phyloP scores from a whole-genome alignment of 2,329 filamentous ascomycete species.

The Ophiostoma quercus region DNA sequence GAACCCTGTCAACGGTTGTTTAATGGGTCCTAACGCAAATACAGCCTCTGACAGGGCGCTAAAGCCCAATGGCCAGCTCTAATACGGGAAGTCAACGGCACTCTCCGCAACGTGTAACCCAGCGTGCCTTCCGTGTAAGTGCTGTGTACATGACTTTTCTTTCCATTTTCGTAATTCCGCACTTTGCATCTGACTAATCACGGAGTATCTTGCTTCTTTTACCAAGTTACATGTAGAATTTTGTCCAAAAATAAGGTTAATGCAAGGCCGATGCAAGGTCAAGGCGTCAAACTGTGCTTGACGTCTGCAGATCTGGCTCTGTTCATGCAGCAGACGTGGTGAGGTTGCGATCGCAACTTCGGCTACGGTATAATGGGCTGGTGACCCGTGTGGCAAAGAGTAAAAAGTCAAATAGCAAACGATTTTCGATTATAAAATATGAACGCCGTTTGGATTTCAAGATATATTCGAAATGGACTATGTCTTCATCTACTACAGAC shows the following conservation, averaged over 20 bases:
- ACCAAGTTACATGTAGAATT: neutral
- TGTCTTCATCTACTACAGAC: neutral
- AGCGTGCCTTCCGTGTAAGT: constrained; percentile 8
- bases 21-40: neutral
- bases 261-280: neutral
- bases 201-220: neutral
- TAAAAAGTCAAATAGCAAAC: neutral
- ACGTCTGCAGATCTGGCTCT: neutral
- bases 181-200: neutral
- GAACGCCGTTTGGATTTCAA: no score
- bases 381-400: neutral
- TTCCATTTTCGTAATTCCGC: neutral
- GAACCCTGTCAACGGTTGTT: constrained; percentile 4
- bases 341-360: constrained; percentile 4
- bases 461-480: no score
- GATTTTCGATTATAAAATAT: no score
- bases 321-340: neutral
- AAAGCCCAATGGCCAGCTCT: neutral
- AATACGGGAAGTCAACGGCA: neutral
- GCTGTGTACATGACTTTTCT: neutral
- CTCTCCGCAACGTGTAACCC: neutral
- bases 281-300: neutral
- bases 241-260: neutral
- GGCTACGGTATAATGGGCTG: neutral
- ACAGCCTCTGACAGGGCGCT: neutral